Percentiles rank a stretch among this genome's conserved stretches.
These are phyloP conservation scores for Alternaria alternata DNA, from an alignment of 2,329 filamentous ascomycete species.

Conservation along the genomic window DNA sequence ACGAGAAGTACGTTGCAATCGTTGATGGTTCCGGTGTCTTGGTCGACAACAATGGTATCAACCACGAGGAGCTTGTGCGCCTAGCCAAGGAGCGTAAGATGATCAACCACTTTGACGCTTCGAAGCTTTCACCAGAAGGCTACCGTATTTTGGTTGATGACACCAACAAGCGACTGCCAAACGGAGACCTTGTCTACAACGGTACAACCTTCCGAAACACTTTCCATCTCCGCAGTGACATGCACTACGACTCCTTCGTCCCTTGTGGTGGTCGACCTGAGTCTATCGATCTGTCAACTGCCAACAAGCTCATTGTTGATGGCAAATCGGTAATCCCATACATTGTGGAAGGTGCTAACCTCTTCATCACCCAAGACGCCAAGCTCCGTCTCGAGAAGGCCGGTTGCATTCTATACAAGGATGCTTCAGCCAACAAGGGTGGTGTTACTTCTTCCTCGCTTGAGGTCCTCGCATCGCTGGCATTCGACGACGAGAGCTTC, in stretches of 20 bases:
- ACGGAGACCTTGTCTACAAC: constrained; percentile 85
- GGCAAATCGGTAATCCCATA: constrained; percentile 90
- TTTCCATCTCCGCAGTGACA: constrained; percentile 84
- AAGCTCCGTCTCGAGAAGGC: constrained; percentile 94
- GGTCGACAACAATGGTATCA: constrained; percentile 87
- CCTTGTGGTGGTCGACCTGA: constrained; percentile 96
- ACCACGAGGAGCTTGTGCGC: constrained; percentile 82
- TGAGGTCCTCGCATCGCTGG: constrained; percentile 91
- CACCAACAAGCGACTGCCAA: constrained; percentile 84
- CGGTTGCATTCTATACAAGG: constrained; percentile 96
- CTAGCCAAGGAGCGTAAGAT: constrained; percentile 87
- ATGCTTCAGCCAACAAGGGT: constrained; percentile 97
- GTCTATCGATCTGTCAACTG: constrained; percentile 91
- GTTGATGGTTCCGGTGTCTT: constrained; percentile 97
- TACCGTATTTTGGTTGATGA: constrained; percentile 95
- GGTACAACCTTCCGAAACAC: constrained; percentile 97
- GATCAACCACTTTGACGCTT: constrained; percentile 85
- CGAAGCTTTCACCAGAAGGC: constrained; percentile 85
- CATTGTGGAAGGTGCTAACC: constrained; percentile 96
- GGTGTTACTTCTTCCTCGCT: constrained; percentile 97
- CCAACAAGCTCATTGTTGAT: constrained; percentile 85
- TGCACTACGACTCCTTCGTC: constrained; percentile 85
- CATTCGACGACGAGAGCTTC: constrained; percentile 91
- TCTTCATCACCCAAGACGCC: constrained; percentile 98
- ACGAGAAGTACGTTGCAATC: constrained; percentile 93